These are phyloP conservation scores for Anaeramoeba flamelloides DNA, from an alignment of 78 protist genomes.

Conservation along the genomic window DNA sequence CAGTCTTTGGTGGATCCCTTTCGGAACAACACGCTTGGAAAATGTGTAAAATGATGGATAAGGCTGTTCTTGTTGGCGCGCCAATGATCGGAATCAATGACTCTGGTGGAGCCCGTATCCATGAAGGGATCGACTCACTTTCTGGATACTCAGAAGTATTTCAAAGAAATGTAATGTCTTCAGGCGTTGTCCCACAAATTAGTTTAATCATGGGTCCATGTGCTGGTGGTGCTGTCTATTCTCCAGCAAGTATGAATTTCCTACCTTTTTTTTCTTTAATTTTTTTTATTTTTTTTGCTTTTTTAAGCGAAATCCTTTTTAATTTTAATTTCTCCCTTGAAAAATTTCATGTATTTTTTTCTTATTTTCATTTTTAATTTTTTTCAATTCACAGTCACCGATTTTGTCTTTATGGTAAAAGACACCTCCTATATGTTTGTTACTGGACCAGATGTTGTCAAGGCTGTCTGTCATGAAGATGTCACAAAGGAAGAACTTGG, in stretches of 20 bases:
- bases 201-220: conserved; percentile 92
- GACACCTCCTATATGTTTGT: conserved; percentile 79
- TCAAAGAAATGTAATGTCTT: conserved; percentile 63
- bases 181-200: conserved; percentile 89
- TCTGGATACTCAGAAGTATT: conserved; percentile 82
- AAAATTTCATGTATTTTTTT: too few species aligned
- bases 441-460: conserved; percentile 94
- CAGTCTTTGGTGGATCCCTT: conserved; percentile 88
- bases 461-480: background rate
- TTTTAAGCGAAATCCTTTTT: too few species aligned
- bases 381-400: too few species aligned
- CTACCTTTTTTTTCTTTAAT: too few species aligned
- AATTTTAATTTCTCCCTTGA: too few species aligned
- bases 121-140: conserved; percentile 89
- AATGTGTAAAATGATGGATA: conserved; percentile 94
- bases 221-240: conserved; percentile 93
- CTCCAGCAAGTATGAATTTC: too few species aligned
- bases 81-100: conserved; percentile 94
- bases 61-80: conserved; percentile 77
- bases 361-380: too few species aligned
- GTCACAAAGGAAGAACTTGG: conserved; percentile 85
- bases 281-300: too few species aligned
- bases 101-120: conserved; percentile 92
- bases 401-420: conserved; percentile 75
- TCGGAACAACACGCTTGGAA: conserved; percentile 83